These are phyloP conservation scores for Collybia mongolica DNA, from an alignment of 768 basidiomycete species.

Conservation along the genomic window DNA sequence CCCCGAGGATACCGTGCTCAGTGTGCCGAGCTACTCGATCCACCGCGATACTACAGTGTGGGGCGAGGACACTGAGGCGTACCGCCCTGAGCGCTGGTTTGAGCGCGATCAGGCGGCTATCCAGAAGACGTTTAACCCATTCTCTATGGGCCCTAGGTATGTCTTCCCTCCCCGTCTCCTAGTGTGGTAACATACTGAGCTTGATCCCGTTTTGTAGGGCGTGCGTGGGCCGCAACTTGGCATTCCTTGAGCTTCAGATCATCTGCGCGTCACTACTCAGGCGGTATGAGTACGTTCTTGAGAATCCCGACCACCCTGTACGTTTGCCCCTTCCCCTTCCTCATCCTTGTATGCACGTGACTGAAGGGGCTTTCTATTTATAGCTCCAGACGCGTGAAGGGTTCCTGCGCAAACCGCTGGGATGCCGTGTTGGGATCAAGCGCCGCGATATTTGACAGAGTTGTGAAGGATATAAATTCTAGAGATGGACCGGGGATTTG, in stretches of 20 bases:
- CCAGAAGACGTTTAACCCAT: conserved; percentile 80
- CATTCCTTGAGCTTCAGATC: conserved; percentile 74
- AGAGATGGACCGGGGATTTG: too few species aligned
- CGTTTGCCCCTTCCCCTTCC: conserved; percentile 20
- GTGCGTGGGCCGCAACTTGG: conserved; percentile 84
- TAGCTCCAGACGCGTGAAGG: conserved; percentile 80
- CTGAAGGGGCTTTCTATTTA: background rate
- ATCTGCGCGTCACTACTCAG: conserved; percentile 81
- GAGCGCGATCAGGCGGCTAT: conserved; percentile 61
- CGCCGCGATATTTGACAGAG: conserved; percentile 51
- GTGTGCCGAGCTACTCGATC: conserved; percentile 81
- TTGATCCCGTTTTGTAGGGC: conserved; percentile 39
- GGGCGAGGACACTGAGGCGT: conserved; percentile 63
- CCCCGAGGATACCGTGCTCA: conserved; percentile 73
- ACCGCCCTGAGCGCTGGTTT: conserved; percentile 84
- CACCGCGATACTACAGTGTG: conserved; percentile 72
- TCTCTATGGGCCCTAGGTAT: conserved; percentile 79
- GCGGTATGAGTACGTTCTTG: conserved; percentile 64
- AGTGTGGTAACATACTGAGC: background rate
- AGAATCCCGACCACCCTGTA: conserved; percentile 56
- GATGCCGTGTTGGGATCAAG: conserved; percentile 71
- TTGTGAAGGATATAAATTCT: too few species aligned
- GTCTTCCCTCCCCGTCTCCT: conserved; percentile 13
- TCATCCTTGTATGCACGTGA: too few species aligned
- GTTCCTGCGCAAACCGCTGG: conserved; percentile 81